phyloP scores from a whole-genome alignment of 495 filamentous ascomycete species.

The Neurospora sp. region DNA sequence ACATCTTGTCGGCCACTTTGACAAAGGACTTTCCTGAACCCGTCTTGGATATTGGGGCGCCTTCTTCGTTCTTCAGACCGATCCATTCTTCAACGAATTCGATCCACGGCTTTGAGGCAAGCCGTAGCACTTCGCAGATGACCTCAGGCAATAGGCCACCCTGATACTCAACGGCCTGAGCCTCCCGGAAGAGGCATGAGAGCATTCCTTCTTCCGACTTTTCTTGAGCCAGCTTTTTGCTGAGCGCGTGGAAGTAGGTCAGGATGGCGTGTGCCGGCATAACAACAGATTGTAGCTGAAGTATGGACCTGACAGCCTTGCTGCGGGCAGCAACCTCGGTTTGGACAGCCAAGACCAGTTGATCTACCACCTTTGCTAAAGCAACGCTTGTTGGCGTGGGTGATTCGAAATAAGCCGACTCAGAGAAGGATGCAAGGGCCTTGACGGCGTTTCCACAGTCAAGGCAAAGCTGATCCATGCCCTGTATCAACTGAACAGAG shows the following conservation, averaged over 20 bases:
- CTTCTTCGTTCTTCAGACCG: slow-evolving; percentile 51
- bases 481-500: slow-evolving; percentile 46
- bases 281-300: slow-evolving; percentile 64
- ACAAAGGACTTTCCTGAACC: slow-evolving; percentile 48
- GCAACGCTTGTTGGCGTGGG: slow-evolving; percentile 47
- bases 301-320: slow-evolving; percentile 37
- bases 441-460: slow-evolving; percentile 49
- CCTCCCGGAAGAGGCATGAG: slow-evolving; percentile 53
- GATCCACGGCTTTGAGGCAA: slow-evolving; percentile 61
- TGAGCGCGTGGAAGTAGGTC: slow-evolving; percentile 48
- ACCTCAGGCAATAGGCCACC: slow-evolving; percentile 50
- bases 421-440: slow-evolving; percentile 43
- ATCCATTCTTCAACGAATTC: slow-evolving; percentile 67
- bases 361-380: slow-evolving; percentile 48
- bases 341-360: slow-evolving; percentile 46
- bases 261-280: slow-evolving; percentile 53
- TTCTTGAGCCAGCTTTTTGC: slow-evolving; percentile 41
- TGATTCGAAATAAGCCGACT: slow-evolving; percentile 30
- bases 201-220: slow-evolving; percentile 59
- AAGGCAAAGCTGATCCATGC: slow-evolving; percentile 47
- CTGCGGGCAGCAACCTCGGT: slow-evolving; percentile 39
- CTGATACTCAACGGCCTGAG: slow-evolving; percentile 53
- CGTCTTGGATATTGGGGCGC: slow-evolving; percentile 36
- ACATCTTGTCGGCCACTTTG: slow-evolving; percentile 45
- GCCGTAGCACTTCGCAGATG: slow-evolving; percentile 55